phyloP scores from a whole-genome alignment of 306 rosid species.

The Dalbergia cochinchinensis region DNA sequence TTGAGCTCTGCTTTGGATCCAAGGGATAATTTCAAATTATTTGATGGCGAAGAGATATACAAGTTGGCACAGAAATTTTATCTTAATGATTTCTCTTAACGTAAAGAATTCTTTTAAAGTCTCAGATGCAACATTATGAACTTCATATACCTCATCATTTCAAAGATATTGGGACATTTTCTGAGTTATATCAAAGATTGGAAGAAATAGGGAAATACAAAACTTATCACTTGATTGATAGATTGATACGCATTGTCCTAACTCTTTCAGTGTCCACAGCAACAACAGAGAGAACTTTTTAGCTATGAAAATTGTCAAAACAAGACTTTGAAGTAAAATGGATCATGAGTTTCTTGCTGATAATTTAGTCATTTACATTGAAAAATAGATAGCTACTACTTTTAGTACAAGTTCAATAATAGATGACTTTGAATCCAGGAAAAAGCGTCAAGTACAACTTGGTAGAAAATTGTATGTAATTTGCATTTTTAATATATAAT shows the following conservation, averaged over 20 bases:
- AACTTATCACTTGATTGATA: too few species aligned
- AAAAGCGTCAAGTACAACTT: neutral
- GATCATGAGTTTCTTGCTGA: neutral
- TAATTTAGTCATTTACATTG: conserved; percentile 1
- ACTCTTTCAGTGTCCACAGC: neutral
- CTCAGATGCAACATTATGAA: neutral
- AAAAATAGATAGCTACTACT: neutral
- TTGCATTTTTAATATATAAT: too few species aligned
- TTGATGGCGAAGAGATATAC: neutral
- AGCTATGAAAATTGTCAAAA: neutral
- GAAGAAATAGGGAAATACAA: neutral
- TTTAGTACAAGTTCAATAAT: neutral
- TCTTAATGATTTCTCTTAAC: too few species aligned
- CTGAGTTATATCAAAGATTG: neutral
- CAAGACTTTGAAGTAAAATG: neutral
- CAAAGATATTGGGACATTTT: neutral
- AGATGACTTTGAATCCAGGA: neutral
- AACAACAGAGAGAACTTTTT: neutral
- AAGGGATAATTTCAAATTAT: neutral
- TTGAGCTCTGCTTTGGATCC: neutral
- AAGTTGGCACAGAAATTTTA: neutral
- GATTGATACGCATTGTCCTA: neutral
- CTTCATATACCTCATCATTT: neutral
- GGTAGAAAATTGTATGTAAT: too few species aligned
- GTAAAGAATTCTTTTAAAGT: neutral